Evolutionary conservation across 2,329 filamentous ascomycete genomes (phyloP).

Genomic region (Cercospora sp.): DNA sequence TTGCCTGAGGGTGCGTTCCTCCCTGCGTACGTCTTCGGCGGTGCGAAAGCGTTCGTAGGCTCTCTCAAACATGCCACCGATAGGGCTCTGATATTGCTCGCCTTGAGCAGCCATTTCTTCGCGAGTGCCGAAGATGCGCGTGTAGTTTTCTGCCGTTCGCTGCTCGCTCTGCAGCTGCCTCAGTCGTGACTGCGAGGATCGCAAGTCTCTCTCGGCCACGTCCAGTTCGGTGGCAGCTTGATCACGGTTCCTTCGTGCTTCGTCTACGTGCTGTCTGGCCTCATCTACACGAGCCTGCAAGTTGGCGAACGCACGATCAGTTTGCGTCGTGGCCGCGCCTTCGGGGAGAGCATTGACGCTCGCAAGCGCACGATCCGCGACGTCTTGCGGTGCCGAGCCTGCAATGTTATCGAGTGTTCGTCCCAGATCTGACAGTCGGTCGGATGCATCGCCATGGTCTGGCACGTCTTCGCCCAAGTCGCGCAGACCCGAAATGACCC

Average conservation of each 20-base stretch:
- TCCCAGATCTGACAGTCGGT: constrained; percentile 34
- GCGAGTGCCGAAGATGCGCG: constrained; percentile 49
- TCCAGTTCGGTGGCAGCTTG: constrained; percentile 40
- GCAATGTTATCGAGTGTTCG: constrained; percentile 36
- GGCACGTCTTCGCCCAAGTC: constrained; percentile 41
- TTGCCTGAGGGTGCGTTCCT: constrained; percentile 38
- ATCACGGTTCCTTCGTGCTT: constrained; percentile 37
- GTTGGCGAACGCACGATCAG: constrained; percentile 30
- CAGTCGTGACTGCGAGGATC: constrained; percentile 35
- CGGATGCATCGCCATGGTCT: constrained; percentile 36
- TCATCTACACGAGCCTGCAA: constrained; percentile 37
- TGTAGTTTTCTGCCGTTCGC: constrained; percentile 42
- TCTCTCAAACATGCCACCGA: constrained; percentile 50
- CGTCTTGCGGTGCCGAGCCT: constrained; percentile 25
- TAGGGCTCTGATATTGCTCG: constrained; percentile 53
- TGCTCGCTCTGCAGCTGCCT: constrained; percentile 40
- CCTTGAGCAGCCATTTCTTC: constrained; percentile 49
- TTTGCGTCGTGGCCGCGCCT: constrained; percentile 20
- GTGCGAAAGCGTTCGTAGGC: constrained; percentile 47
- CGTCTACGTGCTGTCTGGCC: constrained; percentile 36
- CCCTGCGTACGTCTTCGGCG: constrained; percentile 43
- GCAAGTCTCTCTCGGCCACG: constrained; percentile 38
- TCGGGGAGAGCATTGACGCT: constrained; percentile 28
- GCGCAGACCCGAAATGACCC: constrained; percentile 40
- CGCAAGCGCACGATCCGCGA: constrained; percentile 29